Evolutionary conservation across 257 asterid genomes (phyloP).

Genomic region (Orobanche coerulescens): DNA sequence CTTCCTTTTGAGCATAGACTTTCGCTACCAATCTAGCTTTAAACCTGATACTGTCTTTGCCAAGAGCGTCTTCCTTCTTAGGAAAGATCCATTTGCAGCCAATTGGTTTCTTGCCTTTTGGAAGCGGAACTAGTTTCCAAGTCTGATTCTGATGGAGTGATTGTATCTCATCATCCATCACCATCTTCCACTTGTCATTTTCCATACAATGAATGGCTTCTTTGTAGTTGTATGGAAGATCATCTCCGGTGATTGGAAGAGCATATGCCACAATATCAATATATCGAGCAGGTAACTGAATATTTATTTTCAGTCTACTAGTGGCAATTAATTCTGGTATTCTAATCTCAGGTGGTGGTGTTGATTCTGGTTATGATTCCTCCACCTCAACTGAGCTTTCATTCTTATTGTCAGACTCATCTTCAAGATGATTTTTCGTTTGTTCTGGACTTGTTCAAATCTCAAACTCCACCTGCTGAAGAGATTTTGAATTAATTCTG

Average conservation of each 20-base stretch:
- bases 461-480: not conserved
- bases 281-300: not conserved
- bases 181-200: not conserved
- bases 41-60: not conserved
- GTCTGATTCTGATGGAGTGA: not conserved
- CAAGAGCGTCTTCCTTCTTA: not conserved
- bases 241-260: not conserved
- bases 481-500: not conserved
- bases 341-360: no score
- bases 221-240: not conserved
- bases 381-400: not conserved
- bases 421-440: not conserved
- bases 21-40: not conserved
- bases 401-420: no score
- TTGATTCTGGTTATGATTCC: not conserved
- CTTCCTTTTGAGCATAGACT: not conserved
- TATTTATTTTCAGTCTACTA: not conserved
- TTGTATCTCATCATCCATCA: constrained; percentile 1
- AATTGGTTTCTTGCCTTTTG: not conserved
- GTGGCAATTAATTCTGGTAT: not conserved
- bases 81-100: not conserved
- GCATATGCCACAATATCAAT: not conserved
- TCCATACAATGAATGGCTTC: not conserved
- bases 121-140: not conserved
- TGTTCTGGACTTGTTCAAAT: not conserved